These are phyloP conservation scores for Boletus bicolor DNA, from an alignment of 768 basidiomycete species.

Conservation along the genomic window DNA sequence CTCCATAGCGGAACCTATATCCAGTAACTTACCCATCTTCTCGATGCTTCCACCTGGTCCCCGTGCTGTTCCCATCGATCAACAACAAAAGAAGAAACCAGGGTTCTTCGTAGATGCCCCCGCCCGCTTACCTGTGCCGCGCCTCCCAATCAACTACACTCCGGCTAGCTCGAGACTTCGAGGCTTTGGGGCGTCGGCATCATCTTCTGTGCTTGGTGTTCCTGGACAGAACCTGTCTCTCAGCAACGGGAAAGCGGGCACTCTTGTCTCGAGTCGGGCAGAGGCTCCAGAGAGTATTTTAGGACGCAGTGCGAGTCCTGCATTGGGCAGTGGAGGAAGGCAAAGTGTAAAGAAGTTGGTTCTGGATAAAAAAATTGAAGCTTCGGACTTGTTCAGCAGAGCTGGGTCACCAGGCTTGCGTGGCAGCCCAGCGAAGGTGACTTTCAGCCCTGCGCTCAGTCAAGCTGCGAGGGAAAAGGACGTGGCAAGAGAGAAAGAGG, in stretches of 20 bases:
- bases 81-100: slow-evolving; percentile 68
- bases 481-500: slow-evolving; percentile 40
- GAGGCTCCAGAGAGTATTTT: slow-evolving; percentile 63
- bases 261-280: slow-evolving; percentile 50
- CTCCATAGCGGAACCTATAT: slow-evolving; percentile 85
- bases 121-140: slow-evolving; percentile 66
- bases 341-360: slow-evolving; percentile 93
- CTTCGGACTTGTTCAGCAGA: slow-evolving; percentile 64
- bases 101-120: slow-evolving; percentile 77
- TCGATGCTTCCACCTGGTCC: slow-evolving; percentile 72
- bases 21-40: slow-evolving; percentile 68
- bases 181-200: slow-evolving; percentile 54
- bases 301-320: slow-evolving; percentile 53
- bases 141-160: slow-evolving; percentile 61
- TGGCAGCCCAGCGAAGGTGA: slow-evolving; percentile 44
- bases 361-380: slow-evolving; percentile 79
- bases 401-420: slow-evolving; percentile 36
- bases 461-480: slow-evolving; percentile 76
- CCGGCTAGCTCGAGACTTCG: slow-evolving; percentile 64
- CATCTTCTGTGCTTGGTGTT: slow-evolving; percentile 34
- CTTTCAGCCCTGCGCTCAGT: slow-evolving; percentile 73
- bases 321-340: slow-evolving; percentile 64
- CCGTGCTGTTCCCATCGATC: slow-evolving; percentile 58
- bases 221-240: slow-evolving; percentile 41
- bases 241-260: slow-evolving; percentile 52